These are phyloP conservation scores for Hyaloscypha hepaticicola DNA, from an alignment of 495 filamentous ascomycete species.

Conservation along the genomic window DNA sequence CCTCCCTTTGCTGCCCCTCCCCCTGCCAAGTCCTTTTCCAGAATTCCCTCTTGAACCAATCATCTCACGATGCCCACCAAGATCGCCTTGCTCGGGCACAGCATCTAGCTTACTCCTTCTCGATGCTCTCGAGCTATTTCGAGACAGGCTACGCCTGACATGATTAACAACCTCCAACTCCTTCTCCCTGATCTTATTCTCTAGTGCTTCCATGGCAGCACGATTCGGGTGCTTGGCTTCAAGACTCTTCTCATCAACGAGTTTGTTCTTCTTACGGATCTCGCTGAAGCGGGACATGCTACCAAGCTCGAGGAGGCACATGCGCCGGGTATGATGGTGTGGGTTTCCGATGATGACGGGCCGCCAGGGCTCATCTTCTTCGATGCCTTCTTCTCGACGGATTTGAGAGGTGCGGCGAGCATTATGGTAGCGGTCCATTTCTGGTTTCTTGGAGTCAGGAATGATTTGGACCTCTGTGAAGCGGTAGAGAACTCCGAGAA, in stretches of 20 bases:
- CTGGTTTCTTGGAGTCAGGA: conserved; percentile 49
- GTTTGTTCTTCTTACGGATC: conserved; percentile 63
- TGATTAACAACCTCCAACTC: conserved; percentile 20
- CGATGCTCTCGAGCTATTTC: conserved; percentile 13
- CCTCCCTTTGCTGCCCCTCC: neutral
- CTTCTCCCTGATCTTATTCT: conserved; percentile 24
- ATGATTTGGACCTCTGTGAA: conserved; percentile 67
- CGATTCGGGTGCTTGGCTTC: conserved; percentile 32
- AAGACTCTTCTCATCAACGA: conserved; percentile 46
- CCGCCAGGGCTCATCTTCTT: conserved; percentile 60
- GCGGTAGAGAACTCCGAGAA: conserved; percentile 57
- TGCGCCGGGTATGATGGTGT: conserved; percentile 58
- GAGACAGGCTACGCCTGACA: conserved; percentile 21
- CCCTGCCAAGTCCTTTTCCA: conserved; percentile 17
- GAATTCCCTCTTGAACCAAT: neutral
- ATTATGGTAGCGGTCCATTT: conserved; percentile 51
- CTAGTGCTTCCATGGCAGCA: conserved; percentile 14
- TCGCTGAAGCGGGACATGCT: conserved; percentile 65
- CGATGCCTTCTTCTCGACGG: conserved; percentile 38
- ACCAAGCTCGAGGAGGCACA: conserved; percentile 67
- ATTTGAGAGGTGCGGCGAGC: conserved; percentile 33
- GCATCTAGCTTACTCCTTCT: conserved; percentile 11
- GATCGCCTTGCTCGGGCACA: conserved; percentile 21
- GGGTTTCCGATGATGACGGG: conserved; percentile 68
- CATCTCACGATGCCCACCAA: conserved; percentile 27